Base-by-base conservation (phyloP, 805 yeast genomes). In the Ogataea naganishii region DNA sequence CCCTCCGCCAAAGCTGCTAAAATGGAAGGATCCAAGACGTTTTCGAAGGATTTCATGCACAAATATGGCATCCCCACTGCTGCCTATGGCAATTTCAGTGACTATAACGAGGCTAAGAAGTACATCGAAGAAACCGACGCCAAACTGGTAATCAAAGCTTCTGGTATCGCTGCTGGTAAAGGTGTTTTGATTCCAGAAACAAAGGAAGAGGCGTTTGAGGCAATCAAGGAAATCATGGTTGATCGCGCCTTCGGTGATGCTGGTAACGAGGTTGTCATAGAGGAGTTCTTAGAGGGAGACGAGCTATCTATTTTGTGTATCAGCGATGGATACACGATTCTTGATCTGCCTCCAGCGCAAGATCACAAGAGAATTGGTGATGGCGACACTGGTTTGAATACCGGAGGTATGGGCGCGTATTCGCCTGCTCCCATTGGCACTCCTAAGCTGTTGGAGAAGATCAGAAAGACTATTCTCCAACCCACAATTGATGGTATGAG, bases 321-420 rank as follows among this genome's bases (percentile, higher is more conserved):
- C 42, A 73, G 85, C 46, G 99, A 92, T 53, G 99, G 98, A 34
- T 89, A 92, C 64, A 74, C 94, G 8, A 79, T 77, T 49, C 72
- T 77, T 53, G 88, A 84, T 53, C 71, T 92, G 35, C 99, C 99
- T 24, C 83, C 97, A 26, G 96, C 97, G 17, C 99, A 92, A 62
- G 99, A 92, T 54, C 99, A 92, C 62, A 92, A 92, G 64, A 78
- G 98, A 56, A 71, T 81, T 43, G 94, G 94, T 33, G 84, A 94
- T 48, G 88, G 88, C 37, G 99, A 92, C 56, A 64, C 75, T 23
- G 99, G 99, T 16, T 69, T 89, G 39, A 92, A 92, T 62, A 92
- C 99, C 22, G 99, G 99, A 44, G 99, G 99, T 40, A 92, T 92
- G 99, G 99, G 99, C 40, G 95, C 97, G 6, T 92, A 92, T 51